These are phyloP conservation scores for Theileria parva DNA, from an alignment of 169 alveolate species.

Conservation along the genomic window DNA sequence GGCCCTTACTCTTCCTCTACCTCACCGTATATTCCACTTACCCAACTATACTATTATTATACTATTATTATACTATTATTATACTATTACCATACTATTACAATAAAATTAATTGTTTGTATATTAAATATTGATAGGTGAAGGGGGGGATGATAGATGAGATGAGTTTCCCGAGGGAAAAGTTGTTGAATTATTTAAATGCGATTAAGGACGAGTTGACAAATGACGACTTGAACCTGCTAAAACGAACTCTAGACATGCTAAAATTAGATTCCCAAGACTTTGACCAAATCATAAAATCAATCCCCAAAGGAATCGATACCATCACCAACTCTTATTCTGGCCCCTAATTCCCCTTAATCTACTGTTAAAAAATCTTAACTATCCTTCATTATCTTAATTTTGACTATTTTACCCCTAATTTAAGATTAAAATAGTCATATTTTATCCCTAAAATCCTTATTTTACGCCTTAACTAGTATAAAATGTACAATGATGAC, in stretches of 20 bases:
- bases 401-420: no score
- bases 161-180: neutral
- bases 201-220: neutral
- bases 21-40: neutral
- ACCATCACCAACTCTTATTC: constrained; percentile 1
- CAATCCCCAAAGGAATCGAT: constrained; percentile 48
- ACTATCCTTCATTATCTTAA: no score
- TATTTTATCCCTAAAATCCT: no score
- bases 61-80: no score
- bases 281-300: constrained; percentile 20
- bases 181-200: neutral
- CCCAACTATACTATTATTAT: neutral
- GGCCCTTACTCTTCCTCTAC: neutral
- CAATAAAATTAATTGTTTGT: neutral
- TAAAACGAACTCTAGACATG: constrained; percentile 21
- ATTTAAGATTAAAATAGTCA: no score
- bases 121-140: neutral
- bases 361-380: no score
- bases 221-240: constrained; percentile 18
- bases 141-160: neutral
- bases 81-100: neutral
- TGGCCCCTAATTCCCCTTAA: neutral
- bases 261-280: constrained; percentile 23
- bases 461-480: no score
- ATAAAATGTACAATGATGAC: no score